Percentiles rank a stretch among this genome's conserved stretches.
Conservation (phyloP, 2,329 filamentous ascomycete species). For the Fonsecaea pedrosoi region DNA sequence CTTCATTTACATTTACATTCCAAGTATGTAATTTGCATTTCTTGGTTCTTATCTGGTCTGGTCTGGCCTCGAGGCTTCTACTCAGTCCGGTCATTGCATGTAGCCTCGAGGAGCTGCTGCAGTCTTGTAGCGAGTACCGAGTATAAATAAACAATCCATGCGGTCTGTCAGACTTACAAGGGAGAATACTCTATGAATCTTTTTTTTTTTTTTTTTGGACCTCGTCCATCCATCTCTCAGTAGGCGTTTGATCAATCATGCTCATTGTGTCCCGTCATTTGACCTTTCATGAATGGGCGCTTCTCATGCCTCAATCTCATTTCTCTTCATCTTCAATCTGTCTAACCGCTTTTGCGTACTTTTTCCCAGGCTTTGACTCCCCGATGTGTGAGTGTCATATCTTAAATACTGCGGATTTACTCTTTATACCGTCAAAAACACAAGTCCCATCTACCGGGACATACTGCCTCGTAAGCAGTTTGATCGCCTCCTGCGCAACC, state of each 20-base stretch:
- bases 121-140: too few relatives aligned
- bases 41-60: too few relatives aligned
- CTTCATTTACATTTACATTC: too few relatives aligned
- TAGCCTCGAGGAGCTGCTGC: too few relatives aligned
- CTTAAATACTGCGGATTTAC: conserved; percentile 52
- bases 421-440: conserved; percentile 67
- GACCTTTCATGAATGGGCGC: background rate
- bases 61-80: too few relatives aligned
- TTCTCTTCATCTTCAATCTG: background rate
- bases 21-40: too few relatives aligned
- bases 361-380: background rate
- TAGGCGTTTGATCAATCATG: background rate
- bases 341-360: background rate
- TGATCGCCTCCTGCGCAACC: conserved; percentile 96
- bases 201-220: too few relatives aligned
- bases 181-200: too few relatives aligned
- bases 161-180: too few relatives aligned
- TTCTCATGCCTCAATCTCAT: background rate
- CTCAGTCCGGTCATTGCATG: too few relatives aligned
- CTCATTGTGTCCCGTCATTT: background rate
- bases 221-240: background rate
- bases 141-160: too few relatives aligned
- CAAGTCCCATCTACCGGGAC: conserved; percentile 69
- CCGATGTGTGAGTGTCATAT: conserved; percentile 21
- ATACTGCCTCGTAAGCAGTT: conserved; percentile 72